These are phyloP conservation scores for Colletotrichum godetiae DNA, from an alignment of 2,329 filamentous ascomycete genomes.

Conservation along the genomic window DNA sequence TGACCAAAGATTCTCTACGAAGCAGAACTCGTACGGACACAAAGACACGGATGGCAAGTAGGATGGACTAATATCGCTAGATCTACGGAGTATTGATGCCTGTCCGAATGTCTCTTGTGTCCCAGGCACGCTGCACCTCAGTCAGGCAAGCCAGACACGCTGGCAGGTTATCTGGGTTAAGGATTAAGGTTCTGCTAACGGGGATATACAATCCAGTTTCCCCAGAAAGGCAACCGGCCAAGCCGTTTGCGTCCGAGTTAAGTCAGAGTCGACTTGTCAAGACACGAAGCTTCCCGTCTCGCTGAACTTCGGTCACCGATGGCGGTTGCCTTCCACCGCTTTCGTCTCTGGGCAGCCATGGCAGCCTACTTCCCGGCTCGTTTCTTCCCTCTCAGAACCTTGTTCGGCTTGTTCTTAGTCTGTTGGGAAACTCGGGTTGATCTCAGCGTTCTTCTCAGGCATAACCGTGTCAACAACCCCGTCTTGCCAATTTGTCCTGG, in stretches of 20 bases:
- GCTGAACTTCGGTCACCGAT: constrained; percentile 13
- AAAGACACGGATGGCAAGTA: neutral
- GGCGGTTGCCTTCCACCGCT: neutral
- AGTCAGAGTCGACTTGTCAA: neutral
- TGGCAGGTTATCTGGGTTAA: neutral
- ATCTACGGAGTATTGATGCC: neutral
- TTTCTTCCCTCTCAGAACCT: neutral
- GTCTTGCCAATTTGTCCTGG: neutral
- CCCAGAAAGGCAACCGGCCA: neutral
- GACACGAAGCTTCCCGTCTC: constrained; percentile 1
- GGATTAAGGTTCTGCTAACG: neutral
- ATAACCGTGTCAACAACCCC: neutral
- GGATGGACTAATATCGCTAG: neutral
- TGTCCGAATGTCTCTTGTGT: neutral
- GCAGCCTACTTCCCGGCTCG: neutral
- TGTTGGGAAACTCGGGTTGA: neutral
- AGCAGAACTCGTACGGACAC: neutral
- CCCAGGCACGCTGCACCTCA: neutral
- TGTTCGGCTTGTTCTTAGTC: neutral
- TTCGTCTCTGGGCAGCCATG: neutral
- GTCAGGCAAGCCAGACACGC: too few species aligned
- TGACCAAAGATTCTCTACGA: neutral
- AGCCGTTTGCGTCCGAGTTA: neutral
- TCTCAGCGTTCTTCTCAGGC: neutral
- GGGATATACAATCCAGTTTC: neutral